Evolutionary conservation across 805 yeast species (phyloP), one percentile per base, ranked within the genome.

Genomic region (Yamadazyma nakazawae): DNA sequence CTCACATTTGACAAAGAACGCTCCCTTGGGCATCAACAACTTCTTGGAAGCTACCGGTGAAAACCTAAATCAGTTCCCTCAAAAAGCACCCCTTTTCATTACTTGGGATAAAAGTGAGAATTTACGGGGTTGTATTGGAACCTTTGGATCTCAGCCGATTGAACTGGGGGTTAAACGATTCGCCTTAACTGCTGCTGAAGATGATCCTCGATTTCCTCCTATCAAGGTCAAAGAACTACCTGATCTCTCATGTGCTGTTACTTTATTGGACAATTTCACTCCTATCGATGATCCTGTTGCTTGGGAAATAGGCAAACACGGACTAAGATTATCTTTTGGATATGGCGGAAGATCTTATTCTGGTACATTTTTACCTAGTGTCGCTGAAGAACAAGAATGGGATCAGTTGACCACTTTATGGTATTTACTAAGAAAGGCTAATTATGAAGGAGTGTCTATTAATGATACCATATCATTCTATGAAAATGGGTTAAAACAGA

Each of bases 81-180:
- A 44, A 3, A 46, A 50, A 21, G 67, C 72, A 0, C 94, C 98
- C 0, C 66, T 92, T 24, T 94, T 94, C 67, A 85, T 92, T 28
- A 94, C 98, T 0, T 94, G 97, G 96, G 83, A 81, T 55, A 74
- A 76, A 47, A 52, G 55, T 43, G 62, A 64, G 21, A 66, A 69
- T 12, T 68, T 92, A 40, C 72, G 98, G 37, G 99, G 99, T 0
- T 92, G 99, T 60, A 94, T 92, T 45, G 99, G 99, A 1, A 91
- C 96, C 0, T 94, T 94, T 61, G 40, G 34, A 24, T 66, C 77
- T 13, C 62, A 76, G 46, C 72, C 76, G 0, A 54, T 87, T 2
- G 81, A 75, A 14, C 42, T 58, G 1, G 96, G 94, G 0, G 74
- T 90, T 3, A 61, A 68, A 18, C 72, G 74, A 34, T 92, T 83